Conservation (phyloP, 2,329 filamentous ascomycete species). For the Emergomyces orientalis region DNA sequence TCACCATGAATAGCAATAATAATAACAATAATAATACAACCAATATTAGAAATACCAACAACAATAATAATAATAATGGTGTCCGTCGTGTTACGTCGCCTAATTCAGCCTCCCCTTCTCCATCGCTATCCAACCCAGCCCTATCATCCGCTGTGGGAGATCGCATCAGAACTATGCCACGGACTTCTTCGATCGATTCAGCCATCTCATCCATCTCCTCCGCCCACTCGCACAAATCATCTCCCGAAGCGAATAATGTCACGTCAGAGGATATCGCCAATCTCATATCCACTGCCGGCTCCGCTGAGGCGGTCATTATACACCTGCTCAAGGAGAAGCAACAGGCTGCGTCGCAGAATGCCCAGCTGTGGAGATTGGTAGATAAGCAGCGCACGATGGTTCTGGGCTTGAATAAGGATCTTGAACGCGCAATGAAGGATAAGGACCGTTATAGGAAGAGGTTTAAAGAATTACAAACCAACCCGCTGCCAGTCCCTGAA, state of each 20-base stretch:
- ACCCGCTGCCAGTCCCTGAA: constrained; percentile 10
- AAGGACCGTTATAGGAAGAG: constrained; percentile 91
- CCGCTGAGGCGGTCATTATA: constrained; percentile 77
- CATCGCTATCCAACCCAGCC: constrained; percentile 18
- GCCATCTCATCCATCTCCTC: constrained; percentile 69
- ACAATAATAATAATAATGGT: not conserved
- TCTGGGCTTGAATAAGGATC: constrained; percentile 82
- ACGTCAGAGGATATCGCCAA: constrained; percentile 65
- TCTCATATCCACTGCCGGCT: constrained; percentile 75
- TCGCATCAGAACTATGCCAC: constrained; percentile 38
- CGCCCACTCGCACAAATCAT: constrained; percentile 48
- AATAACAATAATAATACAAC: not conserved
- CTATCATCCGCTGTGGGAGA: constrained; percentile 11
- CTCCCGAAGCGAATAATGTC: constrained; percentile 48
- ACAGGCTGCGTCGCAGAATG: constrained; percentile 77
- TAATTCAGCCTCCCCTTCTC: constrained; percentile 25
- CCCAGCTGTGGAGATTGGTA: constrained; percentile 87
- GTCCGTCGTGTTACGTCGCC: constrained; percentile 16
- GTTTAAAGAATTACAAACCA: constrained; percentile 59
- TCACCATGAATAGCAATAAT: not conserved
- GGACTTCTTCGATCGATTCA: constrained; percentile 87
- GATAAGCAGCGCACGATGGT: constrained; percentile 96
- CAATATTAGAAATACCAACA: not conserved
- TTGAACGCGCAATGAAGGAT: constrained; percentile 83
- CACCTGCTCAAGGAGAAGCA: constrained; percentile 88